phyloP scores from a whole-genome alignment of 176 grass and related monocot species.

The Ensete glaucum region DNA sequence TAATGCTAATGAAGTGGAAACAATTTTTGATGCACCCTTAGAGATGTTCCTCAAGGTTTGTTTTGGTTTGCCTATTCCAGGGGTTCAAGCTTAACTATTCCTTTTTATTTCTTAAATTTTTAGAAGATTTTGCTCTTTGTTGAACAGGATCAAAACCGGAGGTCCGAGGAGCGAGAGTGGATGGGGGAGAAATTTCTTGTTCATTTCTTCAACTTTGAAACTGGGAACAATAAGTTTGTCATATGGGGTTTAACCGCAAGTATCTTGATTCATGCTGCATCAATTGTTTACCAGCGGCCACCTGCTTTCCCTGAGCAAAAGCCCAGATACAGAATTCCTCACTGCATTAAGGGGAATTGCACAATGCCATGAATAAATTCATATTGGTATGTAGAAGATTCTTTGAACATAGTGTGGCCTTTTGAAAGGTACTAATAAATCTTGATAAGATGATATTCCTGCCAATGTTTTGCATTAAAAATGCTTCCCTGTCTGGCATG shows the following conservation, averaged over 20 bases:
- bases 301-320: slow-evolving; percentile 43
- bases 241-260: slow-evolving; percentile 63
- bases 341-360: slow-evolving; percentile 20
- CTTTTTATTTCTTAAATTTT: neutral
- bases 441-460: neutral
- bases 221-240: slow-evolving; percentile 30
- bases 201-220: slow-evolving; percentile 41
- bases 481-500: too few species aligned
- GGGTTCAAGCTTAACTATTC: neutral
- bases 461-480: neutral
- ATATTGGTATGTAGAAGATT: slow-evolving; percentile 5
- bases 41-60: slow-evolving; percentile 75
- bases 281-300: slow-evolving; percentile 39
- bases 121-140: neutral
- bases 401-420: neutral
- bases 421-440: neutral
- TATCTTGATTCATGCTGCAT: slow-evolving; percentile 61
- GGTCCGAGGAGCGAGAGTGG: slow-evolving; percentile 50
- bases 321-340: slow-evolving; percentile 36
- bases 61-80: neutral
- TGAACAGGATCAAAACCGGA: slow-evolving; percentile 39
- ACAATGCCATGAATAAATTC: slow-evolving; percentile 35
- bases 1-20: slow-evolving; percentile 46
- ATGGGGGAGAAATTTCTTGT: slow-evolving; percentile 50
- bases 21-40: slow-evolving; percentile 50